phyloP scores from a whole-genome alignment of 2,329 filamentous ascomycete species.

The Diaporthe batatas region DNA sequence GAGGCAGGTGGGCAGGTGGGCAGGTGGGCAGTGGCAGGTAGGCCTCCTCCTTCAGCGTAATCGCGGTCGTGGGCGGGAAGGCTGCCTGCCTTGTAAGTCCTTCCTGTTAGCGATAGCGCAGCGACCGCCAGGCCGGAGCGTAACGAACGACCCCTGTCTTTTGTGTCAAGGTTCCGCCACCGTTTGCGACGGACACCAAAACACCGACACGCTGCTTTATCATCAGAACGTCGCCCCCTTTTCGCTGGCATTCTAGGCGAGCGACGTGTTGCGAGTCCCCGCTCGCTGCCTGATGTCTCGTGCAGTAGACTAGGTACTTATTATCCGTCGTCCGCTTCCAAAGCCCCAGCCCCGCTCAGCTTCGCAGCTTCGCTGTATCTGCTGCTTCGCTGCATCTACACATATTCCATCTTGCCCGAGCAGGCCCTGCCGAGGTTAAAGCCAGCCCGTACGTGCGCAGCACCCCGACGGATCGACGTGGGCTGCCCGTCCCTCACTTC shows the following conservation, averaged over 20 bases:
- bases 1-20: no score
- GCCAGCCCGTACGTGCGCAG: conserved; percentile 1
- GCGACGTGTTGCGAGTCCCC: conserved; percentile 34
- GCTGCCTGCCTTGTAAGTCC: conserved; percentile 15
- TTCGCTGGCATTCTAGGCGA: conserved; percentile 34
- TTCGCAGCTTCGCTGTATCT: no score
- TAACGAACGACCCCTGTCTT: conserved; percentile 6
- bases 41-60: background rate
- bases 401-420: conserved; percentile 22
- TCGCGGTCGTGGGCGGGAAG: background rate
- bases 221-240: conserved; percentile 28
- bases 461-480: conserved; percentile 19
- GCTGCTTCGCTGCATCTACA: no score
- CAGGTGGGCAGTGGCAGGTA: conserved; percentile 9
- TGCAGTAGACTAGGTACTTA: conserved; percentile 25
- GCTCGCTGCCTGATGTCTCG: conserved; percentile 27
- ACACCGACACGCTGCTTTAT: conserved; percentile 10
- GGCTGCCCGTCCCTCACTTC: no score
- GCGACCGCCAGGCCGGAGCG: conserved; percentile 1
- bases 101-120: background rate
- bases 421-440: conserved; percentile 21
- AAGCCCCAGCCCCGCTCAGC: no score
- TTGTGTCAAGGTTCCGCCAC: conserved; percentile 1
- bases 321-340: background rate
- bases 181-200: conserved; percentile 18